phyloP scores from a whole-genome alignment of 768 basidiomycete species.

The Boletellus ananas region DNA sequence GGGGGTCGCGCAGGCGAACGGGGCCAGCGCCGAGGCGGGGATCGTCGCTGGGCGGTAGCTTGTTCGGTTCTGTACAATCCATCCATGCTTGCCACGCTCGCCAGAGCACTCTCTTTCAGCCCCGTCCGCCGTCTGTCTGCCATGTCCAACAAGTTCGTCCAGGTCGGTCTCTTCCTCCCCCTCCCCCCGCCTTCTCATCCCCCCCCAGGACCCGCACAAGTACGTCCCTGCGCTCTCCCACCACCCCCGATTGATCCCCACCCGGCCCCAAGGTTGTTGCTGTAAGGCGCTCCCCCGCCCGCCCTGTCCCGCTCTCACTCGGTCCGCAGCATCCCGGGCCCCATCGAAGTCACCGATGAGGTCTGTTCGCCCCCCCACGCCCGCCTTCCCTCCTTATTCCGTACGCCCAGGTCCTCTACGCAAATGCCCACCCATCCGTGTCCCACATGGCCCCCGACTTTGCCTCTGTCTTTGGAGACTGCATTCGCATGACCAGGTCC shows the following conservation, averaged over 20 bases:
- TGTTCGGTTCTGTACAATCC: too few relatives aligned
- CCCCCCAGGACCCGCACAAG: conserved; percentile 43
- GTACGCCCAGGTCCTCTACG: conserved; percentile 66
- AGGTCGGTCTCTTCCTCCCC: not conserved
- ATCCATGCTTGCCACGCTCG: too few relatives aligned
- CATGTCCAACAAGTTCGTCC: conserved; percentile 25
- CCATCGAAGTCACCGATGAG: conserved; percentile 62
- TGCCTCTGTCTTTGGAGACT: conserved; percentile 82
- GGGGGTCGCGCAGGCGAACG: conserved; percentile 46
- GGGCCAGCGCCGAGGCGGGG: conserved; percentile 29
- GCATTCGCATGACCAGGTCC: conserved; percentile 78
- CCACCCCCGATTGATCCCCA: not conserved
- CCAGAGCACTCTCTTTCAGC: not conserved
- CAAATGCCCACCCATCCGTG: conserved; percentile 90
- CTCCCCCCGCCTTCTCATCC: too few relatives aligned
- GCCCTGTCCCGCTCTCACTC: not conserved
- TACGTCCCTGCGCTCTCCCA: conserved; percentile 27
- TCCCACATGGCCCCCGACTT: conserved; percentile 90
- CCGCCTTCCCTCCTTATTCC: not conserved
- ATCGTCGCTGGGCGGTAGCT: conserved; percentile 34
- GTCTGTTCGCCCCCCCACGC: conserved; percentile 27
- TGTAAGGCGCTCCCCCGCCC: conserved; percentile 31
- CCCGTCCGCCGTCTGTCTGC: not conserved
- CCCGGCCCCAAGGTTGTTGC: conserved; percentile 40
- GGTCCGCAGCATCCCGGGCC: conserved; percentile 52